phyloP scores from a whole-genome alignment of 2,329 filamentous ascomycete species.

The Byssochlamys sp. region DNA sequence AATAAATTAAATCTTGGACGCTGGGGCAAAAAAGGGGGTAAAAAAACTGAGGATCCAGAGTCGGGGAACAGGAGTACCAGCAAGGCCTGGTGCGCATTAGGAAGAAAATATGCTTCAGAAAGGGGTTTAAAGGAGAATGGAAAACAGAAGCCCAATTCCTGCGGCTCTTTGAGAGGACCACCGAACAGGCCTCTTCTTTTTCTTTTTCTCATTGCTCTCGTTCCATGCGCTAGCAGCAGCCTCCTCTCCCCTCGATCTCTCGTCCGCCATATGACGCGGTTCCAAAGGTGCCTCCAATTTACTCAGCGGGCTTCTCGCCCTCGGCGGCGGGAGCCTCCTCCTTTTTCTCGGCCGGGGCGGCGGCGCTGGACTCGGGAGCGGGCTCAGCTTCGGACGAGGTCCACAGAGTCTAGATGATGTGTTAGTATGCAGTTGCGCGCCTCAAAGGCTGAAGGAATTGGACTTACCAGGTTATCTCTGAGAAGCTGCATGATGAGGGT shows the following conservation, averaged over 20 bases:
- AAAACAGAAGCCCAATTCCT: conserved; percentile 2
- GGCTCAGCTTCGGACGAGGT: conserved; percentile 96
- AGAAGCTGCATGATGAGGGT: conserved; percentile 98
- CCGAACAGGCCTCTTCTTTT: neutral
- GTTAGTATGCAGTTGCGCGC: conserved; percentile 16
- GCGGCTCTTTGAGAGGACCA: neutral
- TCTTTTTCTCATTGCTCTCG: conserved; percentile 1
- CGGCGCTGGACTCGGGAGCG: conserved; percentile 44
- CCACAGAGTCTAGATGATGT: conserved; percentile 71
- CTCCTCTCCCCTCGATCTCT: conserved; percentile 9
- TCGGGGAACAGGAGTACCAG: conserved; percentile 1
- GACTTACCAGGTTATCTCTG: conserved; percentile 80
- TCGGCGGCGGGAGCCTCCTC: conserved; percentile 33
- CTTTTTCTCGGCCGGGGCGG: conserved; percentile 29
- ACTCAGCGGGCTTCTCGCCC: conserved; percentile 37
- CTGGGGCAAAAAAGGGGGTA: neutral
- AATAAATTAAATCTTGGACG: neutral
- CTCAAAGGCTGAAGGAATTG: neutral
- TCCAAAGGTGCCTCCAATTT: conserved; percentile 21
- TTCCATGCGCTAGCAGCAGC: conserved; percentile 3
- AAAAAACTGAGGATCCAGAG: conserved; percentile 1
- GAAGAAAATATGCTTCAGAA: conserved; percentile 1
- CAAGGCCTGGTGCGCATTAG: conserved; percentile 1
- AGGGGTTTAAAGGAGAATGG: conserved; percentile 1
- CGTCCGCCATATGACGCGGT: conserved; percentile 9